Base-by-base conservation (phyloP, 495 filamentous ascomycete species). In the Tuber umbilicatum region DNA sequence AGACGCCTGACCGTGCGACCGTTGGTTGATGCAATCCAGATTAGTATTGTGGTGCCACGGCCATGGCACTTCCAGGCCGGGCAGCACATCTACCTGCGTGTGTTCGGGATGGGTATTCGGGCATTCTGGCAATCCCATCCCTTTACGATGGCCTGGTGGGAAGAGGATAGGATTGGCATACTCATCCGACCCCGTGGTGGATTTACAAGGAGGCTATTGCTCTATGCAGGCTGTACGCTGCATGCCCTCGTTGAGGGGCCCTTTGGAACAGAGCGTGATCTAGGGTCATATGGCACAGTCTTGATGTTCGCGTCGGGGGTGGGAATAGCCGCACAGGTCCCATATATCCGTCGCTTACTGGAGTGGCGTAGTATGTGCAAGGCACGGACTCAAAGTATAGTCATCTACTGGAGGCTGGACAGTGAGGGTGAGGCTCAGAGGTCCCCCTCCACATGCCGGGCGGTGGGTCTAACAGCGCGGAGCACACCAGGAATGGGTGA, bases 61-160 rank as follows among this genome's bases (percentile, higher is more conserved):
- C 81, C 75, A 17, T 85, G 78, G 83, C 38, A 21, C 10, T 73
- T 84, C 21, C 74, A 69, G 23, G 82, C 82, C 16, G 77, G 84
- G 16, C 70, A 85, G 69, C 79, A 75, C 10, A 69, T 85, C 12
- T 84, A 77, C 71, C 73, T 84, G 19, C 76, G 75, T 27, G 73
- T 83, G 17, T 81, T 78, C 7, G 74, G 70, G 50, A 50, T 82
- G 3, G 78, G 82, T 5, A 72, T 82, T 23, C 81, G 82, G 0
- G 80, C 80, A 70, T 43, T 79, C n/a, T 78, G 83, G 50, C 79
- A 82, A 73, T 75, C 76, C 1, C 78, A 85, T 70, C 82, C 79
- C 2, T 85, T 85, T 73, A 76, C 79, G 12, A 81, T 84, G 64
- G 75, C 73, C 10, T 85, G 80, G 84, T 85, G 78, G 83, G 79